A percentile compares a stretch with the other conserved stretches of the same genome.
Conservation (phyloP, 2,329 filamentous ascomycete species). For the Bipolaris bicolor region DNA sequence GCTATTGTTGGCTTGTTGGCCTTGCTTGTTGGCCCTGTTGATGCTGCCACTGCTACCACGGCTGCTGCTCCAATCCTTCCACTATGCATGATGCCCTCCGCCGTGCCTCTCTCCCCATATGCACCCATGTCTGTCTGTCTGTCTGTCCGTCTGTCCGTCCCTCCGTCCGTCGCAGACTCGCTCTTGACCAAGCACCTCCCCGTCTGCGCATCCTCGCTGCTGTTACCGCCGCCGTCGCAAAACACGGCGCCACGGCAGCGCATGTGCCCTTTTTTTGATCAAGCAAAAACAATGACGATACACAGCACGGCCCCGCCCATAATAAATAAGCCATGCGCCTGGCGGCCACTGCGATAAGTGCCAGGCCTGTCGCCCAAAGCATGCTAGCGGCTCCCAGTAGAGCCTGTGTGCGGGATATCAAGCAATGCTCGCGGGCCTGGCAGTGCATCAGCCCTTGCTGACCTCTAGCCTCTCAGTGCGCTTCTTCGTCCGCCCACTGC, state of each 20-base stretch:
- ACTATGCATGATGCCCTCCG: neutral
- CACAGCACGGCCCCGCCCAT: conserved; percentile 29
- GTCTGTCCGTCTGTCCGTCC: too few species aligned
- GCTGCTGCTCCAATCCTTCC: neutral
- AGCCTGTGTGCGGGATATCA: conserved; percentile 22
- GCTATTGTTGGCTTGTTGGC: neutral
- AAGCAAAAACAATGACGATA: conserved; percentile 31
- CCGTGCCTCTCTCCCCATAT: neutral
- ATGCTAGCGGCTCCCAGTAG: conserved; percentile 23
- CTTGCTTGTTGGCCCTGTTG: too few species aligned
- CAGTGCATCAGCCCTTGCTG: conserved; percentile 15
- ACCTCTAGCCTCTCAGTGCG: neutral
- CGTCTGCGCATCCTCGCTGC: neutral
- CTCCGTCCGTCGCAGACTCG: too few species aligned
- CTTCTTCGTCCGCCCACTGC: conserved; percentile 8
- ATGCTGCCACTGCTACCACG: neutral
- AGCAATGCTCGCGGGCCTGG: conserved; percentile 13
- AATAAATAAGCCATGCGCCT: conserved; percentile 25
- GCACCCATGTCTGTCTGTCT: neutral
- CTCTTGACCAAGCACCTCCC: neutral
- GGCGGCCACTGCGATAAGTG: conserved; percentile 29
- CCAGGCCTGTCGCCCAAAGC: conserved; percentile 23
- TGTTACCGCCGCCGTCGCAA: conserved; percentile 2
- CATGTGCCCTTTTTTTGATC: conserved; percentile 13
- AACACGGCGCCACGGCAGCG: conserved; percentile 10